phyloP scores from a whole-genome alignment of 768 basidiomycete species.

The Rhizopogon vinicolor region DNA sequence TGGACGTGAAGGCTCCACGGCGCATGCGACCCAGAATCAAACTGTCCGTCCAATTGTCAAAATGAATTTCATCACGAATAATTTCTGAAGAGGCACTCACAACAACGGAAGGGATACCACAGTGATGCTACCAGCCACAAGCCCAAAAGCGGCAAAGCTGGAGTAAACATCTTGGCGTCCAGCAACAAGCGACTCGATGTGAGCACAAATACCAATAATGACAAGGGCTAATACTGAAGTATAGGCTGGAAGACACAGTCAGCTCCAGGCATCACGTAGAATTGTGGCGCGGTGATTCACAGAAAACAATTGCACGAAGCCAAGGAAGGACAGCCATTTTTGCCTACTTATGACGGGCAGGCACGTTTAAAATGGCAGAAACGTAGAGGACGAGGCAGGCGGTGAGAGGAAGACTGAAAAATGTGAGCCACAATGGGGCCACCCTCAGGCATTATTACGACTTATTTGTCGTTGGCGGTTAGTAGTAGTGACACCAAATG shows the following conservation, averaged over 20 bases:
- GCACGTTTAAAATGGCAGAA: neutral
- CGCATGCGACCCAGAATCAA: constrained; percentile 9
- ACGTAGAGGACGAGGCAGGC: neutral
- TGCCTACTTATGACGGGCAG: neutral
- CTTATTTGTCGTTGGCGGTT: neutral
- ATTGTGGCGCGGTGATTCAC: constrained; percentile 10
- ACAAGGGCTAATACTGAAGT: constrained; percentile 11
- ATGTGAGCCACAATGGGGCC: neutral
- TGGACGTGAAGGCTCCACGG: constrained; percentile 13
- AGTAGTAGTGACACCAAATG: too few species aligned
- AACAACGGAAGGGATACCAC: constrained; percentile 17
- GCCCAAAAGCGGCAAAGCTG: constrained; percentile 14
- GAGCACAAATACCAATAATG: constrained; percentile 18
- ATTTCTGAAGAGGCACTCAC: constrained; percentile 10
- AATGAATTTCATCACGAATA: neutral
- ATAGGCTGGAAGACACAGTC: constrained; percentile 7
- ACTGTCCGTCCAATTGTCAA: constrained; percentile 8
- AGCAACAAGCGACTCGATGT: constrained; percentile 9
- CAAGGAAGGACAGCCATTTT: constrained; percentile 21
- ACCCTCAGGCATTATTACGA: neutral
- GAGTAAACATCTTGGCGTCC: neutral
- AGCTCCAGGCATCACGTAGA: neutral
- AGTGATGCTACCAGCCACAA: constrained; percentile 12
- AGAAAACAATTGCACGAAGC: constrained; percentile 15
- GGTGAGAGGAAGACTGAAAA: constrained; percentile 1